Percentiles rank a stretch among this genome's conserved stretches.
Conservation (phyloP, 768 basidiomycete species). For the Leccinum olivaceopallidum region DNA sequence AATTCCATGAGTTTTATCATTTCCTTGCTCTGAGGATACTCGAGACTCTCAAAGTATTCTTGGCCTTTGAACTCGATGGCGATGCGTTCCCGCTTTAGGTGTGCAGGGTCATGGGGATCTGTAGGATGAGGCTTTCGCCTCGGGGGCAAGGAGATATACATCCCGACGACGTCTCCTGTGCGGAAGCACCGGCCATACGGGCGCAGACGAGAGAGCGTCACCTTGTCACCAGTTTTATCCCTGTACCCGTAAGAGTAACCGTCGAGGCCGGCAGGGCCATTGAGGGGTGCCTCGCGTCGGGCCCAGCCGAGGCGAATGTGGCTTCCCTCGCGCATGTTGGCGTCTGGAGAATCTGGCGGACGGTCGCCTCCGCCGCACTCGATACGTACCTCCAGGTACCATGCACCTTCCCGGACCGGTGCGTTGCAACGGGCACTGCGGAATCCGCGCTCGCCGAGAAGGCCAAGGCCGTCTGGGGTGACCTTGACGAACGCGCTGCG, state of each 20-base stretch:
- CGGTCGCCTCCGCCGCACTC: conserved; percentile 70
- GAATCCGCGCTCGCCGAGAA: conserved; percentile 87
- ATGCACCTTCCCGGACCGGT: conserved; percentile 83
- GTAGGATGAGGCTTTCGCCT: conserved; percentile 55
- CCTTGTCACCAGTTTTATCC: conserved; percentile 91
- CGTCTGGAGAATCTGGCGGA: conserved; percentile 39
- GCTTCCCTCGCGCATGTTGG: conserved; percentile 59
- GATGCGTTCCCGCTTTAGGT: conserved; percentile 84
- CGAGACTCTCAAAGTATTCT: conserved; percentile 92
- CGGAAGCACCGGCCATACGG: conserved; percentile 74
- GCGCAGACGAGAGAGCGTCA: conserved; percentile 77
- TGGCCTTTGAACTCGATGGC: conserved; percentile 97
- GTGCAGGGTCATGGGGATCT: conserved; percentile 79
- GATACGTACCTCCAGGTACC: conserved; percentile 93
- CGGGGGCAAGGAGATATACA: conserved; percentile 88
- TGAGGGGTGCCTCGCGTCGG: conserved; percentile 88
- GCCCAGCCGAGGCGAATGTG: conserved; percentile 93
- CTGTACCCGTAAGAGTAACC: conserved; percentile 91
- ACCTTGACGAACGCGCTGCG: conserved; percentile 79
- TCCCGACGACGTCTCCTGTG: conserved; percentile 88
- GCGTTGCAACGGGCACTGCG: conserved; percentile 89
- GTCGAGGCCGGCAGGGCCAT: conserved; percentile 90
- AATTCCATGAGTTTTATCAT: conserved; percentile 89
- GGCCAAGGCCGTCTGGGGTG: conserved; percentile 71
- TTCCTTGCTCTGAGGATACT: conserved; percentile 88